Evolutionary conservation across 345 rosid species (phyloP), one percentile per base, ranked within the genome.

Genomic region (thale cress (Arabidopsis thaliana)): DNA sequence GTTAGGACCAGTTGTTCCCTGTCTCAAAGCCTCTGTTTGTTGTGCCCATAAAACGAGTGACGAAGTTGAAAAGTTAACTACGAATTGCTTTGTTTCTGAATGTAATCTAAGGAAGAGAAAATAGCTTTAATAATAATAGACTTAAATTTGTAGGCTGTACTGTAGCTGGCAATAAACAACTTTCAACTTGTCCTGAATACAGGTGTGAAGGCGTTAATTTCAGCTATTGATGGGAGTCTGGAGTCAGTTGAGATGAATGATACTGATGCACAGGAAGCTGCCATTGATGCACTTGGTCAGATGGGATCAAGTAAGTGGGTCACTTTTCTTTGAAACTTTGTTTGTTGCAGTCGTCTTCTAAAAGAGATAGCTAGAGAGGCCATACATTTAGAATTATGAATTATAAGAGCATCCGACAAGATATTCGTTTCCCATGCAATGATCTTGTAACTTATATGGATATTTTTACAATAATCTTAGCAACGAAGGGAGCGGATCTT

Each of bases 231-330:
- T 82, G 84, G 80, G 65, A 81, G 86, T 66, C 81, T 94, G 55
- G 84, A 78, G 65, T 69, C 80, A 5, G 74, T 59, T 42, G 86
- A 76, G 58, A 76, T 25, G 80, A 80, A 78, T 80, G 88, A 88
- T 79, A 7, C 75, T 23, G 82, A 90, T 78, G 96, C 87, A 81
- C 79, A 79, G 72, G 96, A 90, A 87, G 78, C 86, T 75, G 93
- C 93, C 58, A 77, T 94, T 77, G 98, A 91, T 79, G 89, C 96
- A 63, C 81, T 94, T 81, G 96, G 96, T 77, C 89, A 86, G 76
- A 87, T 91, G 66, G 98, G 98, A 45, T 84, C 81, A 33, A 82
- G 98, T 94, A 85, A 84, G 96, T 85, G 74, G 58, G 41, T 53
- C 61, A 55, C 32, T 30, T 49, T 24, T 42, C 59, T 75, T 48